These are phyloP conservation scores for Entrophospora sp. DNA, from an alignment of 192 early-diverging fungal genomes.

Conservation along the genomic window DNA sequence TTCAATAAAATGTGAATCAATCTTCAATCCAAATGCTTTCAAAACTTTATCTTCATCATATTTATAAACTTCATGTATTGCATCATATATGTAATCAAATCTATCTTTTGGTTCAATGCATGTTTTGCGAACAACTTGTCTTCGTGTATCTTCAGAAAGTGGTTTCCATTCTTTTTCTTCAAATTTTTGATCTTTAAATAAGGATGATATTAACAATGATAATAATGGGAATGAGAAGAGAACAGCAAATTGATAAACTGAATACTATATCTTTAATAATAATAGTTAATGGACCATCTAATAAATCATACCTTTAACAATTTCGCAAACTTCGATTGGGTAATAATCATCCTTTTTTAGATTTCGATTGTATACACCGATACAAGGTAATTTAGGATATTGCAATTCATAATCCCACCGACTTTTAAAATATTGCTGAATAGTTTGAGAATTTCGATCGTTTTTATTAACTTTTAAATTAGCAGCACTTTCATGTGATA, in stretches of 20 bases:
- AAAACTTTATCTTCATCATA: constrained; percentile 51
- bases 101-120: neutral
- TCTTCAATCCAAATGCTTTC: constrained; percentile 54
- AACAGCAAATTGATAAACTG: too few relatives aligned
- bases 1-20: constrained; percentile 46
- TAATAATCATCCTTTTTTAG: too few relatives aligned
- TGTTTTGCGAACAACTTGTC: neutral
- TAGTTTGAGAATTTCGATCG: too few relatives aligned
- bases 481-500: too few relatives aligned
- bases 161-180: too few relatives aligned
- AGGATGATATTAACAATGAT: neutral
- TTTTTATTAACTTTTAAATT: too few relatives aligned
- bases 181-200: neutral
- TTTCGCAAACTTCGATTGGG: constrained; percentile 87
- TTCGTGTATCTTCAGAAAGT: neutral
- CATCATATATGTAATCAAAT: constrained; percentile 44
- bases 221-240: neutral
- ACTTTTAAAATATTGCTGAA: too few relatives aligned
- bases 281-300: too few relatives aligned
- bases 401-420: too few relatives aligned
- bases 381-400: too few relatives aligned
- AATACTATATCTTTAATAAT: too few relatives aligned
- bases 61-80: constrained; percentile 67
- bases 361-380: too few relatives aligned
- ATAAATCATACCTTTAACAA: constrained; percentile 71